Conservation (phyloP, 2,329 filamentous ascomycete species). For the Epichloe bromicola region DNA sequence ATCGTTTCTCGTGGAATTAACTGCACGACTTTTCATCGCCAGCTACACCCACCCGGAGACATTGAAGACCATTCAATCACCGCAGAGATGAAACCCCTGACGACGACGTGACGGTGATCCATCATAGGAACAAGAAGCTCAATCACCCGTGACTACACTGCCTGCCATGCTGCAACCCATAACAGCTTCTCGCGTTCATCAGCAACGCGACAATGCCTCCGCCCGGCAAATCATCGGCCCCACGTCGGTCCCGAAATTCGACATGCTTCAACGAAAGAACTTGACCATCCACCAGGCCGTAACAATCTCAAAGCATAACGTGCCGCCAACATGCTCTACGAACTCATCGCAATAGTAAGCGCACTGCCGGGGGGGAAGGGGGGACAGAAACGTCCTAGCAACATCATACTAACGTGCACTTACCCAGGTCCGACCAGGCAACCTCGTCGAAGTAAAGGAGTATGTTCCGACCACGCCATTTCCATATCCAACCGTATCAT, state of each 20-base stretch:
- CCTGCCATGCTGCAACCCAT: too few species aligned
- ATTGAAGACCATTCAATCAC: too few species aligned
- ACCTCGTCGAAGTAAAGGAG: constrained; percentile 88
- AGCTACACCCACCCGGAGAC: too few species aligned
- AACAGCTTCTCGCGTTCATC: too few species aligned
- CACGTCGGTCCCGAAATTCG: constrained; percentile 13
- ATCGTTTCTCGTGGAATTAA: too few species aligned
- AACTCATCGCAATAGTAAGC: constrained; percentile 87
- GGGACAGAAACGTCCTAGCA: background rate
- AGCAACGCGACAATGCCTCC: background rate
- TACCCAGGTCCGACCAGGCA: constrained; percentile 76
- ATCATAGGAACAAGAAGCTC: background rate
- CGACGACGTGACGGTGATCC: too few species aligned
- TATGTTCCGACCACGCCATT: constrained; percentile 32
- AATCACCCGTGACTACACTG: too few species aligned
- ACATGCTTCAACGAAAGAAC: constrained; percentile 1
- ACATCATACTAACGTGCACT: constrained; percentile 4
- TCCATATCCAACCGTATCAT: background rate
- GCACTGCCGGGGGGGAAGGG: fast-evolving
- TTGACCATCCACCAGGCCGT: constrained; percentile 7
- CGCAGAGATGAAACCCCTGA: too few species aligned
- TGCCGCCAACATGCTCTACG: constrained; percentile 70
- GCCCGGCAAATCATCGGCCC: constrained; percentile 19
- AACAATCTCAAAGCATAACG: constrained; percentile 11
- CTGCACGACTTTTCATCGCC: too few species aligned